Evolutionary conservation across 148 eudicot species (phyloP).

Genomic region (Vaccinium corymbosum): DNA sequence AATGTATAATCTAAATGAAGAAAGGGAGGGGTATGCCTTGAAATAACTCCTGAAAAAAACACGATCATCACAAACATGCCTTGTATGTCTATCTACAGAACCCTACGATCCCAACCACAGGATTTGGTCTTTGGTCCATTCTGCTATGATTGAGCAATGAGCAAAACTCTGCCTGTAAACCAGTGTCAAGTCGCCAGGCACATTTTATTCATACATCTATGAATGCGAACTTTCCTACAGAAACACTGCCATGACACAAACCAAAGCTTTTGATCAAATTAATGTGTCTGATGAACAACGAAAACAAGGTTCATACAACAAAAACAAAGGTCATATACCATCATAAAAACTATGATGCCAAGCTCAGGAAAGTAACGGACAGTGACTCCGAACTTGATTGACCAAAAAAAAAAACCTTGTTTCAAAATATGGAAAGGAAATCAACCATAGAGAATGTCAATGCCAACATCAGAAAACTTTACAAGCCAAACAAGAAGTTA

Average conservation of each 20-base stretch:
- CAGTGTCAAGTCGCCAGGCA: not conserved
- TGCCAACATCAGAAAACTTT: not conserved
- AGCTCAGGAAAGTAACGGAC: not conserved
- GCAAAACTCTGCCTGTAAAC: not conserved
- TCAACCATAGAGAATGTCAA: not conserved
- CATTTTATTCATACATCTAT: not conserved
- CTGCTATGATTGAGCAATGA: not conserved
- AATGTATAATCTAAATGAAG: not conserved
- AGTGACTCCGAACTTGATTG: not conserved
- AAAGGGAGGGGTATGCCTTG: not conserved
- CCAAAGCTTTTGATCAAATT: conserved; percentile 6
- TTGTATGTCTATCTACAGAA: not conserved
- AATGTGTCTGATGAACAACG: not conserved
- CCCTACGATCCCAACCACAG: not conserved
- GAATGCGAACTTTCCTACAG: not conserved
- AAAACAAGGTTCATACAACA: not conserved
- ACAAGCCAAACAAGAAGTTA: not conserved
- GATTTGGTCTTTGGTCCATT: not conserved
- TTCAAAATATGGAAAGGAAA: not conserved
- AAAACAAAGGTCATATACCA: not conserved
- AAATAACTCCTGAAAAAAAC: not conserved
- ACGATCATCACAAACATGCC: not conserved
- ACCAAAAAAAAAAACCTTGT: not conserved
- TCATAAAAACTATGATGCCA: not conserved
- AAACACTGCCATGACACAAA: not conserved